Evolutionary conservation across 495 filamentous ascomycete species (phyloP).

Genomic region (Bombardia bombarda): DNA sequence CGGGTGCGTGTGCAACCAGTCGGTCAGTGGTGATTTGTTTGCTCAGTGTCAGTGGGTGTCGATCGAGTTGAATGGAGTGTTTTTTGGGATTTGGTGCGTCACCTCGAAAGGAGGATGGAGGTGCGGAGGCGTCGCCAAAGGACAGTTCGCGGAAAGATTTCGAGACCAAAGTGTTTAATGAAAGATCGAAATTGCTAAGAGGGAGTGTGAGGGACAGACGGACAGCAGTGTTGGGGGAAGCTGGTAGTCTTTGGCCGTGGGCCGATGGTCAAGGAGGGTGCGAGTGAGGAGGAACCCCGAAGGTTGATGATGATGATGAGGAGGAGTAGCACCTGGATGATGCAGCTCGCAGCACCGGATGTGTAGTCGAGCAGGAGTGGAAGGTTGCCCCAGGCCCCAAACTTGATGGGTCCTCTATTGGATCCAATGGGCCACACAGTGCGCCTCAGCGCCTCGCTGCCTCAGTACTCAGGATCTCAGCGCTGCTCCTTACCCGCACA

Average conservation of each 20-base stretch:
- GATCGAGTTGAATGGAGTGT: background rate
- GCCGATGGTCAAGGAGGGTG: slow-evolving; percentile 18
- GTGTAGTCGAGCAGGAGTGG: slow-evolving; percentile 8
- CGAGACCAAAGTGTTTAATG: slow-evolving; percentile 25
- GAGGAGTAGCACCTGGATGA: slow-evolving; percentile 8
- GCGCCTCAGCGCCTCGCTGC: too few species aligned
- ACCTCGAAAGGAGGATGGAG: background rate
- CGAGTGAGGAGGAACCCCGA: slow-evolving; percentile 15
- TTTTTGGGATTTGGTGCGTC: background rate
- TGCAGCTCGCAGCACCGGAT: slow-evolving; percentile 1
- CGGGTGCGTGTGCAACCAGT: slow-evolving; percentile 8
- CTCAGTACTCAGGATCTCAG: background rate
- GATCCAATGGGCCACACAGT: too few species aligned
- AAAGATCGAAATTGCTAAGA: slow-evolving; percentile 24
- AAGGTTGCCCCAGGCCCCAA: slow-evolving; percentile 13
- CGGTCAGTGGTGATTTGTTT: slow-evolving; percentile 5
- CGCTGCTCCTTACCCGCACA: too few species aligned
- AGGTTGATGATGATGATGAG: slow-evolving; percentile 21
- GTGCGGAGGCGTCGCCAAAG: slow-evolving; percentile 20
- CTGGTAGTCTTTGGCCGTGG: slow-evolving; percentile 10
- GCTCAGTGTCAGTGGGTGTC: background rate
- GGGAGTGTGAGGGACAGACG: slow-evolving; percentile 23
- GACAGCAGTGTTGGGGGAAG: slow-evolving; percentile 11
- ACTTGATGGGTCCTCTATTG: background rate
- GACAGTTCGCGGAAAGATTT: slow-evolving; percentile 16